These are phyloP conservation scores for Pythium rhizo-oryzae DNA, from an alignment of 352 stramenopile genomes.

Conservation along the genomic window DNA sequence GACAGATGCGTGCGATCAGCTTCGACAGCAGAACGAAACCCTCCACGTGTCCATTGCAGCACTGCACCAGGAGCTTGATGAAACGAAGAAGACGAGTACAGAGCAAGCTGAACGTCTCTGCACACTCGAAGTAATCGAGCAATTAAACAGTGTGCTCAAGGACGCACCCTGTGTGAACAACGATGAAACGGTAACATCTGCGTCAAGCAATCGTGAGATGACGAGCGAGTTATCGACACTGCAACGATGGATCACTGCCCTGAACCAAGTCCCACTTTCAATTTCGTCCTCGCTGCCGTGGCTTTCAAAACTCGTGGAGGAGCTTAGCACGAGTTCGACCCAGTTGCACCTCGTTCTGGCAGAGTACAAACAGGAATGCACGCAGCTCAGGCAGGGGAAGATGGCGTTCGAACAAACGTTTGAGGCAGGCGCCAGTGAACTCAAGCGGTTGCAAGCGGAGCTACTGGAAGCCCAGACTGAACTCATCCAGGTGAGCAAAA, in stretches of 20 bases:
- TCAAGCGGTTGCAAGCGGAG: conserved; percentile 14
- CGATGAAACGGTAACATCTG: neutral
- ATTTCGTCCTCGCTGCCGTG: neutral
- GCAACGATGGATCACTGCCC: neutral
- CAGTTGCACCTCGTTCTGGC: neutral
- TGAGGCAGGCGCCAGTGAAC: neutral
- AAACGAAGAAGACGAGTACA: neutral
- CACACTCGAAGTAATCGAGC: neutral
- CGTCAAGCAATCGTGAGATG: neutral
- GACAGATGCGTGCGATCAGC: conserved; percentile 3
- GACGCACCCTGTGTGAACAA: neutral
- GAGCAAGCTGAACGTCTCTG: neutral
- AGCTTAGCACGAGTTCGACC: neutral
- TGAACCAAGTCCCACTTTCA: neutral
- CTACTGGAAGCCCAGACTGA: conserved; percentile 19
- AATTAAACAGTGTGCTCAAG: conserved; percentile 2
- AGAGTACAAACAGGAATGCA: conserved; percentile 22
- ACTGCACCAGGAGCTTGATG: conserved; percentile 1
- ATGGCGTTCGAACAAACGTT: neutral
- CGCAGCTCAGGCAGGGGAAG: conserved; percentile 22
- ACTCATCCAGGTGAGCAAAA: conserved; percentile 9
- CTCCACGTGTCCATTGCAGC: neutral
- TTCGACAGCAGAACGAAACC: conserved; percentile 1
- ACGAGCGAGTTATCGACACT: neutral
- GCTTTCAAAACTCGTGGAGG: conserved; percentile 9